phyloP scores from a whole-genome alignment of 106 monocot species.

The Platanthera zijinensis region DNA sequence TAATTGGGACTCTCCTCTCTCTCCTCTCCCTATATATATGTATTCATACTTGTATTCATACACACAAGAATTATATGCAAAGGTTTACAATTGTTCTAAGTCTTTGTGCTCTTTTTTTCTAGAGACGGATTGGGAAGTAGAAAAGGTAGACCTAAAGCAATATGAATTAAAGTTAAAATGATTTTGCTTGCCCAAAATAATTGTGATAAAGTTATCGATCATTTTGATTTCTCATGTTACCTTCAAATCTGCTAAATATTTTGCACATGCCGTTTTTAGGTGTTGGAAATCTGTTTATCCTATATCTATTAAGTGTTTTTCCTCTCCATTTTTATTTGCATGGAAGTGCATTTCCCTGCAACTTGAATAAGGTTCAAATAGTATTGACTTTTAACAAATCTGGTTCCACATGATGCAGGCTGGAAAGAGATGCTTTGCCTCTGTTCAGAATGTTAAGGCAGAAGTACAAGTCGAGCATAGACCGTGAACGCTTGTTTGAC shows the following conservation, averaged over 20 bases:
- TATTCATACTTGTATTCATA: no score
- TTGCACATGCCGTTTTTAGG: no score
- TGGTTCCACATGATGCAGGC: slow-evolving; percentile 29
- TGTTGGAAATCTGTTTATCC: neutral
- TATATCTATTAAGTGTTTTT: neutral
- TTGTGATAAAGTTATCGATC: no score
- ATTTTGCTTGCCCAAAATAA: no score
- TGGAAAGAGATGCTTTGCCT: slow-evolving; percentile 93
- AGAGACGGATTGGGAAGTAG: no score
- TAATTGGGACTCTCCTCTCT: no score
- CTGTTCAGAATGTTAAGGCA: slow-evolving; percentile 79
- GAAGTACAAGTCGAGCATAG: slow-evolving; percentile 71
- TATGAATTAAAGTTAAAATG: no score
- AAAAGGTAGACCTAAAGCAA: no score
- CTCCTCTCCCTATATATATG: no score
- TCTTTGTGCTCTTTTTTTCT: no score
- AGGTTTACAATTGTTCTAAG: no score
- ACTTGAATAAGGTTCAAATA: neutral
- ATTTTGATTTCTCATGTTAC: neutral
- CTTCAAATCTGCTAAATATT: neutral
- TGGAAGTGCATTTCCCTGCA: neutral
- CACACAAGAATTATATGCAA: no score
- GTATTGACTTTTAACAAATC: neutral
- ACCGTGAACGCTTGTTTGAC: slow-evolving; percentile 69
- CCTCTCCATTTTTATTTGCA: neutral